These are phyloP conservation scores for Ogataea angusta DNA, from an alignment of 805 yeast genomes.

Conservation along the genomic window DNA sequence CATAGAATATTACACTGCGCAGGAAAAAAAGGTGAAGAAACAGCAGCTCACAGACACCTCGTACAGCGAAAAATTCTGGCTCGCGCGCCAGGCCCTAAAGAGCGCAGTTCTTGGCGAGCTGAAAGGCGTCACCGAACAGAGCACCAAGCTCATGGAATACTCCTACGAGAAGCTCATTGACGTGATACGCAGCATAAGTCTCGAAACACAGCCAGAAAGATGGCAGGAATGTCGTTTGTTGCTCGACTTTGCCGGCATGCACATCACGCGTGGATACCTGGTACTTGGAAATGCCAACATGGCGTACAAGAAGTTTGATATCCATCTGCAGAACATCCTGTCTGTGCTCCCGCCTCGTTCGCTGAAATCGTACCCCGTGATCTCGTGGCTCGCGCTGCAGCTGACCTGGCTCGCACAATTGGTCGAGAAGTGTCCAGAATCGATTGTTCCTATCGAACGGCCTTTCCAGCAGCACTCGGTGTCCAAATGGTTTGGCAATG, in stretches of 20 bases:
- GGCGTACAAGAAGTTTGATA: conserved; percentile 61
- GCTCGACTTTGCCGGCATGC: conserved; percentile 59
- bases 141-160: conserved; percentile 49
- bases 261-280: conserved; percentile 58
- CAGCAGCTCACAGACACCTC: conserved; percentile 31
- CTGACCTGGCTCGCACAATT: conserved; percentile 63
- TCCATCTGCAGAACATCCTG: conserved; percentile 56
- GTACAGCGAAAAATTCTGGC: conserved; percentile 36
- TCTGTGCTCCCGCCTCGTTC: conserved; percentile 33
- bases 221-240: conserved; percentile 48
- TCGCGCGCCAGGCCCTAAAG: conserved; percentile 50
- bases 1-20: conserved; percentile 41
- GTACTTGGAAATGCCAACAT: conserved; percentile 54
- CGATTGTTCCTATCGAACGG: conserved; percentile 36
- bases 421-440: conserved; percentile 44
- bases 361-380: conserved; percentile 28
- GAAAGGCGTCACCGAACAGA: conserved; percentile 42
- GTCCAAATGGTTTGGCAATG: conserved; percentile 21
- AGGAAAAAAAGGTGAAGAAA: conserved; percentile 40
- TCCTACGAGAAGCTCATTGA: conserved; percentile 51
- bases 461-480: conserved; percentile 32
- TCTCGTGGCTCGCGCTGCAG: conserved; percentile 61
- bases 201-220: conserved; percentile 19
- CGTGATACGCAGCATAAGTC: conserved; percentile 30
- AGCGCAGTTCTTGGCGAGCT: conserved; percentile 49